Evolutionary conservation across 345 rosid species (phyloP).

Genomic region (Microcos paniculata): DNA sequence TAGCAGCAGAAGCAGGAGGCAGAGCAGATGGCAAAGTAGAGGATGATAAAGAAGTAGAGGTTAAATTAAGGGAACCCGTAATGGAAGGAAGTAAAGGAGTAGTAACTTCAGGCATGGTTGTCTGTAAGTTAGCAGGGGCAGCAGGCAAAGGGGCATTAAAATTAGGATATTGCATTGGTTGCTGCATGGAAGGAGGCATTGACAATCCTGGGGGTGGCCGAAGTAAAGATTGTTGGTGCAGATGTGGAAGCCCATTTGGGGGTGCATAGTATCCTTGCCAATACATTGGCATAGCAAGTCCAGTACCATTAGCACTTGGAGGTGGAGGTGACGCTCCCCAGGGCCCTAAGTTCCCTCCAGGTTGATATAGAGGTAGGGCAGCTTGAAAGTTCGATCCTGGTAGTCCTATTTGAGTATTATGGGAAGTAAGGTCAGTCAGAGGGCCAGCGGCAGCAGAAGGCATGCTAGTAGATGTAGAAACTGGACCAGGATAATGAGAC

Average conservation of each 20-base stretch:
- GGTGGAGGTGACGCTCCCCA: conserved; percentile 79
- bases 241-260: conserved; percentile 74
- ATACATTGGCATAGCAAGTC: conserved; percentile 81
- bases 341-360: conserved; percentile 73
- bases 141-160: conserved; percentile 52
- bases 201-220: conserved; percentile 74
- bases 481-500: conserved; percentile 83
- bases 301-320: conserved; percentile 55
- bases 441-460: conserved; percentile 60
- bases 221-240: conserved; percentile 83
- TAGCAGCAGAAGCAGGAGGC: conserved; percentile 45
- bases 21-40: conserved; percentile 37
- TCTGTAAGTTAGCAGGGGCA: conserved; percentile 47
- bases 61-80: conserved; percentile 37
- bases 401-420: conserved; percentile 55
- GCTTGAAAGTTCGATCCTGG: conserved; percentile 72
- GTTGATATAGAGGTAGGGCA: conserved; percentile 76
- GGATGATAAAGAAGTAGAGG: conserved; percentile 40
- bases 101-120: conserved; percentile 56
- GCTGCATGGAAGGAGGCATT: conserved; percentile 68
- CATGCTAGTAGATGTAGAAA: conserved; percentile 52
- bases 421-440: conserved; percentile 52
- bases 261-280: conserved; percentile 90
- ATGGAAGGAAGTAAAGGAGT: conserved; percentile 40
- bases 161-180: conserved; percentile 70